Percentiles rank a stretch among this genome's conserved stretches.
Evolutionary conservation across 768 basidiomycete species (phyloP).

Genomic region (Lactifluus hygrophoroides): DNA sequence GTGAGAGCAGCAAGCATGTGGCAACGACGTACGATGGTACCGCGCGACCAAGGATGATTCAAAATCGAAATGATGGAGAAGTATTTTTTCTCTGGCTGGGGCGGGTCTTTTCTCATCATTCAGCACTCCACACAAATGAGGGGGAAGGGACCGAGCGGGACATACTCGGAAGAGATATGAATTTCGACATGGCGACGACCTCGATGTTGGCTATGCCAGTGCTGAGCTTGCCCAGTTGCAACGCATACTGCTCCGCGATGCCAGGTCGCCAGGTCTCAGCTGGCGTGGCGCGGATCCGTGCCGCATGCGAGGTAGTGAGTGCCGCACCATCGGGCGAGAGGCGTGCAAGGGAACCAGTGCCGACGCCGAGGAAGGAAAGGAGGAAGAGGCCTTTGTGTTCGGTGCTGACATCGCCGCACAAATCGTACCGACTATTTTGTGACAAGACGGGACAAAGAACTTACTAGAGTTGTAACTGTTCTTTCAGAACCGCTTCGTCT

Average conservation of each 20-base stretch:
- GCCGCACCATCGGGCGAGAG: slow-evolving; percentile 22
- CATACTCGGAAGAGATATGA: slow-evolving; percentile 24
- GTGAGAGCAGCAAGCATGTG: not conserved
- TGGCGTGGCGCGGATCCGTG: slow-evolving; percentile 21
- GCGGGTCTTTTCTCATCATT: slow-evolving; percentile 23
- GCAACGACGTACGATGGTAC: slow-evolving; percentile 35
- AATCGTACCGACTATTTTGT: not conserved
- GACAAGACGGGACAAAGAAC: slow-evolving; percentile 3
- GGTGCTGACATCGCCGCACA: slow-evolving; percentile 14
- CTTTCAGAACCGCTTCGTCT: slow-evolving; percentile 24
- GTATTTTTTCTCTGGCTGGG: slow-evolving; percentile 36
- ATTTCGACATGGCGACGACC: slow-evolving; percentile 27
- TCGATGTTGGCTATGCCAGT: slow-evolving; percentile 27
- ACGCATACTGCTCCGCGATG: slow-evolving; percentile 33
- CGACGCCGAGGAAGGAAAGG: slow-evolving; percentile 24
- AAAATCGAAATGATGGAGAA: slow-evolving; percentile 30
- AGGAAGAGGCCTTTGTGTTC: slow-evolving; percentile 24
- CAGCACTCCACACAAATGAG: not conserved
- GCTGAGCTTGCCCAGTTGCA: slow-evolving; percentile 30
- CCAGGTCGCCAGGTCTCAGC: slow-evolving; percentile 27
- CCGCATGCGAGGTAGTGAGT: slow-evolving; percentile 23
- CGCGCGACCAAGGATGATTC: slow-evolving; percentile 42
- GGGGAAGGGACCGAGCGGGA: not conserved
- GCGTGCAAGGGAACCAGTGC: slow-evolving; percentile 21
- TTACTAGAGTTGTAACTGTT: slow-evolving; percentile 30